phyloP scores from a whole-genome alignment of 129 eudicot species.

The Ambrosia trifida region DNA sequence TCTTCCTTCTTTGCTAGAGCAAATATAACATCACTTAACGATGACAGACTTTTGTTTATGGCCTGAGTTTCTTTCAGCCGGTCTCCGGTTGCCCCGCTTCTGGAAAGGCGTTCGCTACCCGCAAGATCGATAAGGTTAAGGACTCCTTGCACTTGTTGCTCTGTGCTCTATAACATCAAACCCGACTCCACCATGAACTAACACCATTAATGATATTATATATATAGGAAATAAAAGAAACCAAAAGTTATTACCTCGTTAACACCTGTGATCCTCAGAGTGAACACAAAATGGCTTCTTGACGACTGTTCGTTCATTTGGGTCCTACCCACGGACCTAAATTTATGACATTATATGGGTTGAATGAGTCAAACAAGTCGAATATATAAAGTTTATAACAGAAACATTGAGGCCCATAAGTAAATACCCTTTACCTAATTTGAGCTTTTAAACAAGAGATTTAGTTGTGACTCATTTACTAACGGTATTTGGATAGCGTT shows the following conservation, averaged over 20 bases:
- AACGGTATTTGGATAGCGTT: too few species aligned
- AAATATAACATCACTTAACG: slow-evolving; percentile 88
- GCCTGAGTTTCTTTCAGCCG: slow-evolving; percentile 97
- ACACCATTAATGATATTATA: neutral
- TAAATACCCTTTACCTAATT: neutral
- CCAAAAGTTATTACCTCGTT: slow-evolving; percentile 63
- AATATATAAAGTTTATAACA: neutral
- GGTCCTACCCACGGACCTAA: slow-evolving; percentile 96
- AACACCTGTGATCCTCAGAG: slow-evolving; percentile 73
- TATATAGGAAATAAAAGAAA: neutral
- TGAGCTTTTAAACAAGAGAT: too few species aligned
- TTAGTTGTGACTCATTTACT: too few species aligned
- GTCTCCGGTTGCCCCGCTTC: slow-evolving; percentile 95
- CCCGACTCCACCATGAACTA: neutral
- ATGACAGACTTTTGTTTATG: slow-evolving; percentile 87
- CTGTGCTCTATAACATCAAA: slow-evolving; percentile 65
- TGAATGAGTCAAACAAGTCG: neutral
- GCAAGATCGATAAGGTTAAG: slow-evolving; percentile 94
- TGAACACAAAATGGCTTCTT: slow-evolving; percentile 98
- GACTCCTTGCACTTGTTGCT: slow-evolving; percentile 96
- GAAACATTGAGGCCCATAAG: neutral
- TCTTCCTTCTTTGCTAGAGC: slow-evolving; percentile 92
- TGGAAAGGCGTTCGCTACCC: slow-evolving; percentile 98
- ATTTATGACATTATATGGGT: neutral
- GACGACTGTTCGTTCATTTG: slow-evolving; percentile 99